Evolutionary conservation across 129 eudicot species (phyloP).

Genomic region (Artemisia annua): DNA sequence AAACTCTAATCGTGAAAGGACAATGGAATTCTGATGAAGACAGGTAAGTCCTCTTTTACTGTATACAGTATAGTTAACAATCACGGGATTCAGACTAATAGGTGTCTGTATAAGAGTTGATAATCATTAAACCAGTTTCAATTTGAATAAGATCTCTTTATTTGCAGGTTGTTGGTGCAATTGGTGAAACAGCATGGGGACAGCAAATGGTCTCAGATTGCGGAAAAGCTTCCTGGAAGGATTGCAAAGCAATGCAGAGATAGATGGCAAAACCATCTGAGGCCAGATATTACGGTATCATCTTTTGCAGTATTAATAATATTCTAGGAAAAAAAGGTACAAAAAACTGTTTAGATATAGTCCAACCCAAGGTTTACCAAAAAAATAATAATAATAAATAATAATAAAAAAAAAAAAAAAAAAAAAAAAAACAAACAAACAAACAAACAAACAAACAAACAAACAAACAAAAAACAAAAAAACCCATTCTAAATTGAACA

Average conservation of each 20-base stretch:
- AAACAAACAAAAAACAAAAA: too few species aligned
- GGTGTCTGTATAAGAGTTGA: not conserved
- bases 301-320: not conserved
- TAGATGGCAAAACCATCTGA: constrained; percentile 78
- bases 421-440: too few species aligned
- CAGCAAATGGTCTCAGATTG: constrained; percentile 61
- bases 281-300: constrained; percentile 66
- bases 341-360: not conserved
- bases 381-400: too few species aligned
- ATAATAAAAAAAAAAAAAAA: too few species aligned
- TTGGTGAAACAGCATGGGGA: constrained; percentile 54
- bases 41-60: constrained; percentile 35
- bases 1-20: constrained; percentile 42
- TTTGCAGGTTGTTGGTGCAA: constrained; percentile 45
- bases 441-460: too few species aligned
- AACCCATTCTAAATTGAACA: not conserved
- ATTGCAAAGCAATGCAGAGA: constrained; percentile 80
- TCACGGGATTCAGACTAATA: too few species aligned
- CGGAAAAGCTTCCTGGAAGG: constrained; percentile 67
- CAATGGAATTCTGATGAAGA: constrained; percentile 64
- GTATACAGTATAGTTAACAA: not conserved
- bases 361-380: not conserved
- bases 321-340: not conserved
- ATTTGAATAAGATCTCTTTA: not conserved
- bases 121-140: not conserved